A percentile compares a stretch with the other conserved stretches of the same genome.
These are phyloP conservation scores for Bolboschoenoplectus hybrid DNA, from an alignment of 202 grass and related monocot genomes.

Conservation along the genomic window DNA sequence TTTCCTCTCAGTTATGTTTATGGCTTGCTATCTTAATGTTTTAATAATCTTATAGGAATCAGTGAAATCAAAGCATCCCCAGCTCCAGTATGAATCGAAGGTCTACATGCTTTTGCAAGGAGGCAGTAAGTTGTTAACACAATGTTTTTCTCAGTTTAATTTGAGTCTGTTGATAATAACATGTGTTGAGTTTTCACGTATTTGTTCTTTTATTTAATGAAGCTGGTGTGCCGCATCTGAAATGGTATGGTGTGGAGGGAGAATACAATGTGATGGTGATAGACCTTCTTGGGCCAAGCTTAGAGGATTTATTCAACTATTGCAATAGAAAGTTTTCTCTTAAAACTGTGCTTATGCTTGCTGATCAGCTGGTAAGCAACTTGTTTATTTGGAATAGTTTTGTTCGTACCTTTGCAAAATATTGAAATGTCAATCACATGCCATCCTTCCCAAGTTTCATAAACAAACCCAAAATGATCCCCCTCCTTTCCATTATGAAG, in stretches of 20 bases:
- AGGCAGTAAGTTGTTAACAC: slow-evolving; percentile 65
- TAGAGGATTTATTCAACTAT: slow-evolving; percentile 92
- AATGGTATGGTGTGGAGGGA: slow-evolving; percentile 87
- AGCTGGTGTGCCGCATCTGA: slow-evolving; percentile 87
- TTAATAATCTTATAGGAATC: slow-evolving; percentile 52
- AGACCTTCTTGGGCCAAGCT: slow-evolving; percentile 93
- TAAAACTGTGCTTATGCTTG: slow-evolving; percentile 97
- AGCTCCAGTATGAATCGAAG: slow-evolving; percentile 93
- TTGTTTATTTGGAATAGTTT: slow-evolving; percentile 22
- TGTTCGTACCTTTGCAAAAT: neutral
- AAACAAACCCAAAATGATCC: neutral
- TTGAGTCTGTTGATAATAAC: slow-evolving; percentile 13
- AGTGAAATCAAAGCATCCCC: slow-evolving; percentile 86
- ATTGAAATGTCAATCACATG: slow-evolving; percentile 1
- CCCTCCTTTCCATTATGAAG: neutral
- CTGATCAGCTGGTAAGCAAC: slow-evolving; percentile 78
- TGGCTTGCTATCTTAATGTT: slow-evolving; percentile 2
- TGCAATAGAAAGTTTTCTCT: slow-evolving; percentile 78
- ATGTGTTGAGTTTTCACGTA: slow-evolving; percentile 34
- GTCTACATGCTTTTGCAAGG: slow-evolving; percentile 93
- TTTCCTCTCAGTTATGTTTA: neutral
- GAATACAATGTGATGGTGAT: slow-evolving; percentile 92
- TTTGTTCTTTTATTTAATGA: slow-evolving; percentile 25
- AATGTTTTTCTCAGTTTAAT: slow-evolving; percentile 13
- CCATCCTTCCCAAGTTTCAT: neutral